Base-by-base conservation (phyloP, 1,284 basidiomycete species). In the Phylloboletellus chloephorus region DNA sequence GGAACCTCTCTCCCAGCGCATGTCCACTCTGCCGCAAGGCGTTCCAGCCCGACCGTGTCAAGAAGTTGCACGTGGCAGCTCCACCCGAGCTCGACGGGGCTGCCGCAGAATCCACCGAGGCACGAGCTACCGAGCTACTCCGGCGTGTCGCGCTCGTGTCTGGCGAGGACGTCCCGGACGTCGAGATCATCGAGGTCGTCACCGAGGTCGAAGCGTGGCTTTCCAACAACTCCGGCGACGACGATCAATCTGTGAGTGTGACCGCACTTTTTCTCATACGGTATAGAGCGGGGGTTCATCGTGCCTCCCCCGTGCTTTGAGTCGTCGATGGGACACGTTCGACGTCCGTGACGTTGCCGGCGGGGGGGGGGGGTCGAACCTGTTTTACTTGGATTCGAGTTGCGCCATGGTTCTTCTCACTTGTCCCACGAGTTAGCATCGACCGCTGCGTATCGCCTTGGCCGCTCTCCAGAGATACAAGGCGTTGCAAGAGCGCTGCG, bases 21-120 rank as follows among this genome's bases (percentile, higher is more conserved):
- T 84, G 81, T 47, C 81, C 81, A 7, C 67, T 84, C 31, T 84
- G 81, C 57, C 74, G 81, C 48, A 78, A 76, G 53, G 41, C 67
- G 0, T 84, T 75, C 59, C 54, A 66, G 26, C 64, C 66, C 13
- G 69, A 73, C 39, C 70, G 73, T 43, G 62, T 75, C 53, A 80
- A 79, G 60, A 78, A 73, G 52, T 62, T 84, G 9, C 73, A 79
- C 57, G 73, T 82, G 48, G 78, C 58, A 37, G 49, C 46, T 31
- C 62, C 60, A 76, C 57, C 67, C 54, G 40, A 60, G 13, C 64
- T 71, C 10, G 65, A 68, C 11, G 52, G 56, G 11, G 42, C 51
- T 23, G 59, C 58, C 31, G 51, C 54, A 42, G 58, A 40, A 35
- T 16, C 34, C 33, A 50, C 54, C 50, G 43, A 59, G 28, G 36